Evolutionary conservation across 1,139 yeast genomes (phyloP).

Genomic region (Saccharomyces hybrid): DNA sequence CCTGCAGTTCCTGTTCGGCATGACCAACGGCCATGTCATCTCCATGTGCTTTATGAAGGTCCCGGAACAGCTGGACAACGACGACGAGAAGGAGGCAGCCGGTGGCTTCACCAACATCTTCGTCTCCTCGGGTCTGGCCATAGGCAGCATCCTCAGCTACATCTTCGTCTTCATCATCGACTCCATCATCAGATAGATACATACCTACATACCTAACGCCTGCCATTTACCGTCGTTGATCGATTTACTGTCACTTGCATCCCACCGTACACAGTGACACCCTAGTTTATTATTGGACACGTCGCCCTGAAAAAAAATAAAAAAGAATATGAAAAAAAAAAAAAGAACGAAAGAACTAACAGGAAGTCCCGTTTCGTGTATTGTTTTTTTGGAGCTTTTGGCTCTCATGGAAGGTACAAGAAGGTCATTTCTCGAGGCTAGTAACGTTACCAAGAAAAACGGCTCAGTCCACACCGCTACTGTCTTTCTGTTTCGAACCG

Average conservation of each 20-base stretch:
- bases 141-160: constrained; percentile 71
- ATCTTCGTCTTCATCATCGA: constrained; percentile 39
- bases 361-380: background rate
- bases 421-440: constrained; percentile 1
- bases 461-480: no score
- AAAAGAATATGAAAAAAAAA: background rate
- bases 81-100: constrained; percentile 78
- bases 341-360: background rate
- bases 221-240: background rate
- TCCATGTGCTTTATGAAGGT: constrained; percentile 79
- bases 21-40: constrained; percentile 79
- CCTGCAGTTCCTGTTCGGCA: constrained; percentile 70
- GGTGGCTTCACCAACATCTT: constrained; percentile 85
- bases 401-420: background rate
- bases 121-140: constrained; percentile 64
- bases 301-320: background rate
- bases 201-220: background rate
- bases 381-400: background rate
- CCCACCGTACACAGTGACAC: background rate
- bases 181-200: background rate
- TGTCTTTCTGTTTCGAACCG: no score
- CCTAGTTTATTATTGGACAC: background rate
- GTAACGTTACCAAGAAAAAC: background rate
- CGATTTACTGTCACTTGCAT: background rate
- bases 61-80: constrained; percentile 48